Evolutionary conservation across 2,329 filamentous ascomycete genomes (phyloP).

Genomic region (Verticillium tricorpus): DNA sequence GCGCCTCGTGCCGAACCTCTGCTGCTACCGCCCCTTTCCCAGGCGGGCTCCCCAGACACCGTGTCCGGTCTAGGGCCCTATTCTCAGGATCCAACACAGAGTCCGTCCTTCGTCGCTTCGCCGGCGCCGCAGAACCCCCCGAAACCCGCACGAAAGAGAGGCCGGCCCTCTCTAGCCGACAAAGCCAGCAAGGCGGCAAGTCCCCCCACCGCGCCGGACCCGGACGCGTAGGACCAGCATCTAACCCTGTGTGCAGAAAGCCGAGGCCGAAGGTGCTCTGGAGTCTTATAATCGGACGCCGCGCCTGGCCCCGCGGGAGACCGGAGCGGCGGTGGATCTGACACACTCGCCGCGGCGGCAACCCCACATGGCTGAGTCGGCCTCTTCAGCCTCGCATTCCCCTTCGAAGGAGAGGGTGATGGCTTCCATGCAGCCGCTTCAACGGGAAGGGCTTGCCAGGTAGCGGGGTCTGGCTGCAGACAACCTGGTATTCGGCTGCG

Average conservation of each 20-base stretch:
- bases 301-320: neutral
- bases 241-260: neutral
- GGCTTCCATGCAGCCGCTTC: neutral
- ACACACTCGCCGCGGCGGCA: neutral
- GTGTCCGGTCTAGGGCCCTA: neutral
- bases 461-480: neutral
- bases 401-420: constrained; percentile 1
- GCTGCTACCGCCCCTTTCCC: neutral
- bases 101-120: neutral
- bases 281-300: neutral
- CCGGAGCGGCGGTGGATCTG: neutral
- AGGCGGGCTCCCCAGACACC: neutral
- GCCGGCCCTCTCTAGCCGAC: constrained; percentile 1
- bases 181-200: constrained; percentile 3
- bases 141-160: neutral
- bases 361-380: neutral
- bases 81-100: neutral
- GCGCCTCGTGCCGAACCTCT: constrained; percentile 17
- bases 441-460: constrained; percentile 1
- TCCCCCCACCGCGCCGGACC: neutral
- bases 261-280: neutral
- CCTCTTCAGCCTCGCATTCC: neutral
- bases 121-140: neutral
- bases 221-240: neutral
- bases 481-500: neutral